A percentile compares a stretch with the other conserved stretches of the same genome.
Evolutionary conservation across 805 yeast genomes (phyloP).

Genomic region (Barnettozyma californica): DNA sequence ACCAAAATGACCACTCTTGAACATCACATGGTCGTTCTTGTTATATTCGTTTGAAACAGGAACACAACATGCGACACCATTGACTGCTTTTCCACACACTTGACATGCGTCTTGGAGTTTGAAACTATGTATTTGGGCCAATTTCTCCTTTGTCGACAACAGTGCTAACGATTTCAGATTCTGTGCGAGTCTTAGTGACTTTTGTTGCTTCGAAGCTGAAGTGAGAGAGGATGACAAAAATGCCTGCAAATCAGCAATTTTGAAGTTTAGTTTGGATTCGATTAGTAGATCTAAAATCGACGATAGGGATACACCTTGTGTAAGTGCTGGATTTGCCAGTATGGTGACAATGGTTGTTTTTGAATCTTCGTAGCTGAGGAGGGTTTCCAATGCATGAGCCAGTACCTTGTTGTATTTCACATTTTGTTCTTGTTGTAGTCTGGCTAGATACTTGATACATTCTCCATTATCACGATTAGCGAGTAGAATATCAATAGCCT

Average conservation of each 20-base stretch:
- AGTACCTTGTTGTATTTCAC: neutral
- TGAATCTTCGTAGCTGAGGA: neutral
- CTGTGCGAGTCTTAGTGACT: neutral
- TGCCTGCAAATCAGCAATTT: neutral
- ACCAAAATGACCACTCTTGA: conserved; percentile 20
- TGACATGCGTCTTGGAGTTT: conserved; percentile 10
- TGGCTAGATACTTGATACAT: conserved; percentile 60
- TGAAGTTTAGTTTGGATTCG: neutral
- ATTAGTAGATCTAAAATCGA: conserved; percentile 7
- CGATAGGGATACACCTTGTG: conserved; percentile 3
- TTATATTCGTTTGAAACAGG: conserved; percentile 8
- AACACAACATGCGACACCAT: conserved; percentile 12
- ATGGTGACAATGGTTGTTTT: neutral
- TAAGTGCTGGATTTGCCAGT: neutral
- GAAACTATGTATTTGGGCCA: neutral
- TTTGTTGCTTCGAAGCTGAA: neutral
- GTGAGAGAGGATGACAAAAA: neutral
- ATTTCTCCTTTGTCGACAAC: neutral
- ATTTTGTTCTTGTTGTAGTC: conserved; percentile 30
- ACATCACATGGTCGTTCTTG: neutral
- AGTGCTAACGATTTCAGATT: neutral
- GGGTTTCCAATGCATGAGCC: neutral
- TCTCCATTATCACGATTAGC: conserved; percentile 47
- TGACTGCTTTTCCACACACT: conserved; percentile 7
- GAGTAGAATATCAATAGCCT: conserved; percentile 57